Evolutionary conservation across 1,139 yeast species (phyloP), one percentile per base, ranked within the genome.

Genomic region (Torulaspora globosa): DNA sequence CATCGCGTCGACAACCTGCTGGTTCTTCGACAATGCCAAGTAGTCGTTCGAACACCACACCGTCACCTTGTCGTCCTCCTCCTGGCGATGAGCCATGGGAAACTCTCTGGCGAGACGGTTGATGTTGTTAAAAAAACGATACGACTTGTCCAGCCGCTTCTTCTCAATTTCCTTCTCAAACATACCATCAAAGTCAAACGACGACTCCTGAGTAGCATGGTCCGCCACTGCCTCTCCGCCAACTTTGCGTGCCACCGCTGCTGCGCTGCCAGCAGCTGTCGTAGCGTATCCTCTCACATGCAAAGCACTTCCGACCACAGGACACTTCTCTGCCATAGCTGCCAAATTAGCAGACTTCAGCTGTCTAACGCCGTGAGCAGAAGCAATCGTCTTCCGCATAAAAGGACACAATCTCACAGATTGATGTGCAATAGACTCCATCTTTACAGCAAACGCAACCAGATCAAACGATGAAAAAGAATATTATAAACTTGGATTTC

Each of bases 21-120:
- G 76, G 66, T 92, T 84, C 62, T 79, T 80, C 43, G 97, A 94
- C 94, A 94, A 86, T 15, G 97, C 97, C 53, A 92, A 75, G 69
- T 92, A 92, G 69, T 92, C 99, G 67, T 92, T 92, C 37, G 97
- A 89, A 64, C 98, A 92, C 98, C 98, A 92, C 48, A 92, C 98
- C 48, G 96, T 87, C 50, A 92, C 98, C 66, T 86, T 85, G 59
- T 88, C 95, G 15, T 73, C 73, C 62, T 83, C 90, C 37, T 68
- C 57, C 44, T 81, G 75, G 55, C 94, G 79, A 65, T 92, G 98
- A 36, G 98, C 98, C 60, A 72, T 73, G 36, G 99, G 99, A 64
- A 88, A 92, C 63, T 90, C 96, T 53, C 82, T 75, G 43, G 97
- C 97, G 61, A 92, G 77, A 57, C 99, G 82, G 73, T 92, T 92